Conservation (phyloP, 1,284 basidiomycete genomes). For the Phellinidium pouzarii region DNA sequence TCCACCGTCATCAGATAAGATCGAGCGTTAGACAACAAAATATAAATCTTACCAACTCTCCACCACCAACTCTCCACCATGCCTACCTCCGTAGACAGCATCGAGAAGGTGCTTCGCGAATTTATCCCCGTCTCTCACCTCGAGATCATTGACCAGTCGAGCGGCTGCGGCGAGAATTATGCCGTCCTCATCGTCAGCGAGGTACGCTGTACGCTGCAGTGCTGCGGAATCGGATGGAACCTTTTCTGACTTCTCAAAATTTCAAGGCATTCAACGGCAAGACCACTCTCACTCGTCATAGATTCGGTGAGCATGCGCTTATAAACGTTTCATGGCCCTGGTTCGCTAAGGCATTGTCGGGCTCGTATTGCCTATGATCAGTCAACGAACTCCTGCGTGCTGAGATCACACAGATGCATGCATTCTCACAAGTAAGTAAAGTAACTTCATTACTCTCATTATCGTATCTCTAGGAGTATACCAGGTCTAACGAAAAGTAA, state of each 20-base stretch:
- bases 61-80: constrained; percentile 31
- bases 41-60: not conserved
- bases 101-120: constrained; percentile 55
- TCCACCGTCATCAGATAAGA: no score
- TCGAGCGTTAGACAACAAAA: no score
- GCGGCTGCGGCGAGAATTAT: constrained; percentile 74
- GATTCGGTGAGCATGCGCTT: constrained; percentile 44
- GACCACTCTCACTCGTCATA: constrained; percentile 63
- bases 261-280: constrained; percentile 68
- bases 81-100: constrained; percentile 48
- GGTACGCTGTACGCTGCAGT: constrained; percentile 31
- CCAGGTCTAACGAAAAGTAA: constrained; percentile 25
- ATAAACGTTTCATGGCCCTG: not conserved
- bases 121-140: constrained; percentile 57
- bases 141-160: constrained; percentile 68
- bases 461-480: constrained; percentile 1
- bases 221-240: constrained; percentile 3
- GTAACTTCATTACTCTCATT: not conserved
- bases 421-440: constrained; percentile 68
- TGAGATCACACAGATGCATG: constrained; percentile 73
- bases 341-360: not conserved
- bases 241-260: not conserved
- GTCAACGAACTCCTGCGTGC: constrained; percentile 70
- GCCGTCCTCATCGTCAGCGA: constrained; percentile 68
- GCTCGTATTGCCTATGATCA: constrained; percentile 24